These are phyloP conservation scores for Croton laevigatus DNA, from an alignment of 441 rosid species.

Conservation along the genomic window DNA sequence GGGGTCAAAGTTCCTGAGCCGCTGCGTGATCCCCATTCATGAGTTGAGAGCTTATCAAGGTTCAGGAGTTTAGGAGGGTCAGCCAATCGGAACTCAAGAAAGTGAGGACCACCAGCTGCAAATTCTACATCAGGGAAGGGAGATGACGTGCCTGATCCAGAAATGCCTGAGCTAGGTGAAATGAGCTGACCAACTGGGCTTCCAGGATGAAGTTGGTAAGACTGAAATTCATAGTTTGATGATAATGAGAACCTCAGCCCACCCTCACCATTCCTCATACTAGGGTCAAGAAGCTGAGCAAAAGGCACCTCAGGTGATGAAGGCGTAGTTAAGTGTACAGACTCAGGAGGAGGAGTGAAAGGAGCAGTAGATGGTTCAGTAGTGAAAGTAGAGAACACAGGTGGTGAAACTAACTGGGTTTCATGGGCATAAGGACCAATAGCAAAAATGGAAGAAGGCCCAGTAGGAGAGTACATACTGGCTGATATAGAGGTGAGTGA, in stretches of 20 bases:
- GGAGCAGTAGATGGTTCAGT: conserved; percentile 98
- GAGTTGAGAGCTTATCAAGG: conserved; percentile 45
- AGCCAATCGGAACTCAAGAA: conserved; percentile 53
- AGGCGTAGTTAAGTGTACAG: conserved; percentile 76
- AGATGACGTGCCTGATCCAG: conserved; percentile 85
- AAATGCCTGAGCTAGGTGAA: conserved; percentile 85
- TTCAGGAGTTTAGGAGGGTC: conserved; percentile 65
- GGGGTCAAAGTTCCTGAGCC: conserved; percentile 54
- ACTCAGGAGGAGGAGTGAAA: conserved; percentile 83
- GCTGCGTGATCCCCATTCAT: conserved; percentile 39
- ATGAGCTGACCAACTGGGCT: conserved; percentile 88
- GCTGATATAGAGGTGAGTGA: conserved; percentile 61
- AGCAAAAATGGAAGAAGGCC: conserved; percentile 84
- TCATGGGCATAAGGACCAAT: conserved; percentile 94
- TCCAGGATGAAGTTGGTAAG: conserved; percentile 88
- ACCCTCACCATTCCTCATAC: conserved; percentile 33
- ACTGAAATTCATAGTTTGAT: conserved; percentile 66
- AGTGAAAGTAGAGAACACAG: conserved; percentile 80
- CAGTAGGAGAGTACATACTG: conserved; percentile 61
- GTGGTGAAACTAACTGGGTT: conserved; percentile 90
- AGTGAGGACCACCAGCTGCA: conserved; percentile 31
- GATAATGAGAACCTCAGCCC: conserved; percentile 46
- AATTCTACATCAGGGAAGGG: conserved; percentile 81
- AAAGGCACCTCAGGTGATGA: conserved; percentile 97
- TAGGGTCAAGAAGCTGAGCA: conserved; percentile 72